phyloP scores from a whole-genome alignment of 768 basidiomycete genomes.

The Leccinum fibrillosum region DNA sequence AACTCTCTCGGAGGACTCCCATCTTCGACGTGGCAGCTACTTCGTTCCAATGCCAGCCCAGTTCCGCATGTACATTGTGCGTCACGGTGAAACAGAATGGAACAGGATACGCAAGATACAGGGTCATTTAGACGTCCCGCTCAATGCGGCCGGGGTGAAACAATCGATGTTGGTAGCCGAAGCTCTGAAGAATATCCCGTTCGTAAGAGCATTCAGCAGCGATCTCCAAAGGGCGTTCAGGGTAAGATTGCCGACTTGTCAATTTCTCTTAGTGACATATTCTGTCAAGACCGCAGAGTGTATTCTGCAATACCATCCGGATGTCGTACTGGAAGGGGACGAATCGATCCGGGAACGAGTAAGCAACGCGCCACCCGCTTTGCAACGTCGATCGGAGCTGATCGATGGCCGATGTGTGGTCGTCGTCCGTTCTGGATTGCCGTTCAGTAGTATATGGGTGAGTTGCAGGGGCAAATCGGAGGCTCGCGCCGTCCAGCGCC shows the following conservation, averaged over 20 bases:
- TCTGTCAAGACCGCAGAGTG: slow-evolving; percentile 57
- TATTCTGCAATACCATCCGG: slow-evolving; percentile 55
- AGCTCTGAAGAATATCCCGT: slow-evolving; percentile 50
- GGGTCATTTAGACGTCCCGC: slow-evolving; percentile 67
- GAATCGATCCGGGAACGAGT: slow-evolving; percentile 65
- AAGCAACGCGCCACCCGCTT: slow-evolving; percentile 15
- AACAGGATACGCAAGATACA: slow-evolving; percentile 65
- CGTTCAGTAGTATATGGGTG: slow-evolving; percentile 52
- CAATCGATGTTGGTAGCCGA: slow-evolving; percentile 59
- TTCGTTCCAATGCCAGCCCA: slow-evolving; percentile 26
- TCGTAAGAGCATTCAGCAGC: slow-evolving; percentile 64
- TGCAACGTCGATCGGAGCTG: background rate
- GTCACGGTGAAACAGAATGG: slow-evolving; percentile 77
- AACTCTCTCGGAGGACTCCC: background rate
- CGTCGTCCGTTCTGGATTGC: background rate
- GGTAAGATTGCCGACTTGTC: slow-evolving; percentile 38
- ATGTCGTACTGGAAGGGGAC: slow-evolving; percentile 40
- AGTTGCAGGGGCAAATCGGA: slow-evolving; percentile 48
- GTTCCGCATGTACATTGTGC: slow-evolving; percentile 59
- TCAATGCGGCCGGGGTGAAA: slow-evolving; percentile 58
- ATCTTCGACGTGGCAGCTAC: background rate
- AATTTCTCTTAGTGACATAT: background rate
- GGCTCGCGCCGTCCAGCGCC: slow-evolving; percentile 16
- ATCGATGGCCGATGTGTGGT: background rate
- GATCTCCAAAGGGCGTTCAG: slow-evolving; percentile 66